These are phyloP conservation scores for Acorus gramineus DNA, from an alignment of 106 monocot species.

Conservation along the genomic window DNA sequence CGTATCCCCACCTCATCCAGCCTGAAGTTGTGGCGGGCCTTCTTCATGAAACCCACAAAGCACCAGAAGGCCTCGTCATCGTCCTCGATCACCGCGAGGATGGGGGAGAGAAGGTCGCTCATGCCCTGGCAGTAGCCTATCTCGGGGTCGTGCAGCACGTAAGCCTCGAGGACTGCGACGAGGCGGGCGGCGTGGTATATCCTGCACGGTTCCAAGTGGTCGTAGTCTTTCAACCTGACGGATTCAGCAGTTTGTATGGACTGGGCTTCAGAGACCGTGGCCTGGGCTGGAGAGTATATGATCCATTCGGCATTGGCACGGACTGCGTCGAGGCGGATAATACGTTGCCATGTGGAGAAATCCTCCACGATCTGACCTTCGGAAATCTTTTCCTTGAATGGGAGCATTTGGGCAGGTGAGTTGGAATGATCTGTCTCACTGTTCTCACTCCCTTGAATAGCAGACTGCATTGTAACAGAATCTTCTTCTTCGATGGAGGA, in stretches of 20 bases:
- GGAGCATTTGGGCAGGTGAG: conserved; percentile 8
- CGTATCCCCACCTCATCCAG: conserved; percentile 85
- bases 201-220: too few relatives aligned
- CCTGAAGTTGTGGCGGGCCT: conserved; percentile 82
- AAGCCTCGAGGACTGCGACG: too few relatives aligned
- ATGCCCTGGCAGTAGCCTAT: too few relatives aligned
- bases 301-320: conserved; percentile 76
- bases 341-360: conserved; percentile 74
- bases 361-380: conserved; percentile 46
- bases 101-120: too few relatives aligned
- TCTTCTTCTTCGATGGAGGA: conserved; percentile 46
- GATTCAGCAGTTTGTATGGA: conserved; percentile 31
- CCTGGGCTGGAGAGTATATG: conserved; percentile 38
- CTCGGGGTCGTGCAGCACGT: too few relatives aligned
- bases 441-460: conserved; percentile 13
- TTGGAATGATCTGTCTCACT: conserved; percentile 23
- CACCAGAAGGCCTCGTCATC: conserved; percentile 64
- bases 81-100: not conserved
- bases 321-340: conserved; percentile 76
- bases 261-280: conserved; percentile 31
- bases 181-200: too few relatives aligned
- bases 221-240: too few relatives aligned
- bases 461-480: conserved; percentile 12
- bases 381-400: conserved; percentile 22
- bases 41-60: conserved; percentile 85